Conservation (phyloP, 768 basidiomycete genomes). For the Tulasnella sp. region DNA sequence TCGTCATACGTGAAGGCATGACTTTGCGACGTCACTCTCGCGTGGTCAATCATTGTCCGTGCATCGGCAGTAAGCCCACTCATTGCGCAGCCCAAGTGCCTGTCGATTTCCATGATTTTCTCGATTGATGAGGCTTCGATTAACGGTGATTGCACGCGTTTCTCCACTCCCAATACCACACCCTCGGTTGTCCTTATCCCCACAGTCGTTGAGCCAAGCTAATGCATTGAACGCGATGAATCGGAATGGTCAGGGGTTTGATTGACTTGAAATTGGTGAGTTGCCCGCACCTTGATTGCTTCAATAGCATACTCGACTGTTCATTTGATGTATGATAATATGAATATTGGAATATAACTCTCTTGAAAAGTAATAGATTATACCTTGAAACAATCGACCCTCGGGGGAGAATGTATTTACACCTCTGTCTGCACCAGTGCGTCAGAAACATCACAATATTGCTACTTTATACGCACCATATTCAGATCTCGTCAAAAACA, state of each 20-base stretch:
- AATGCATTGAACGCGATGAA: slow-evolving; percentile 16
- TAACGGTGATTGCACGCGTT: slow-evolving; percentile 93
- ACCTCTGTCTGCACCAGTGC: slow-evolving; percentile 57
- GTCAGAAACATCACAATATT: not conserved
- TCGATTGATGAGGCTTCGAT: slow-evolving; percentile 93
- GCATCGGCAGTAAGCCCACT: slow-evolving; percentile 91
- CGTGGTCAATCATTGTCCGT: slow-evolving; percentile 99
- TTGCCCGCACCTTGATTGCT: slow-evolving; percentile 73
- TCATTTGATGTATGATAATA: not conserved
- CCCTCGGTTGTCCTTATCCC: slow-evolving; percentile 86
- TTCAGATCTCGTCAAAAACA: slow-evolving; percentile 94
- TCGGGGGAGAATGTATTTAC: slow-evolving; percentile 99
- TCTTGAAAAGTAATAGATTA: slow-evolving; percentile 12
- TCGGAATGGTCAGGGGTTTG: not conserved
- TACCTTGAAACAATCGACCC: slow-evolving; percentile 96
- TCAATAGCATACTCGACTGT: slow-evolving; percentile 99
- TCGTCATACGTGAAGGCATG: slow-evolving; percentile 97
- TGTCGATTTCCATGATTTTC: slow-evolving; percentile 99
- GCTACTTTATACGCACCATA: slow-evolving; percentile 45
- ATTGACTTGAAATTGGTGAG: not conserved
- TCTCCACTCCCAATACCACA: slow-evolving; percentile 90
- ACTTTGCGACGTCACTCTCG: slow-evolving; percentile 89
- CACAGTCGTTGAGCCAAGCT: slow-evolving; percentile 97
- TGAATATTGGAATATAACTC: slow-evolving; percentile 5
- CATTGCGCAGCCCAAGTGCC: slow-evolving; percentile 96